Percentiles rank a stretch among this genome's conserved stretches.
Evolutionary conservation across 2,329 filamentous ascomycete species (phyloP).

Genomic region (Sodiomyces alkalinus): DNA sequence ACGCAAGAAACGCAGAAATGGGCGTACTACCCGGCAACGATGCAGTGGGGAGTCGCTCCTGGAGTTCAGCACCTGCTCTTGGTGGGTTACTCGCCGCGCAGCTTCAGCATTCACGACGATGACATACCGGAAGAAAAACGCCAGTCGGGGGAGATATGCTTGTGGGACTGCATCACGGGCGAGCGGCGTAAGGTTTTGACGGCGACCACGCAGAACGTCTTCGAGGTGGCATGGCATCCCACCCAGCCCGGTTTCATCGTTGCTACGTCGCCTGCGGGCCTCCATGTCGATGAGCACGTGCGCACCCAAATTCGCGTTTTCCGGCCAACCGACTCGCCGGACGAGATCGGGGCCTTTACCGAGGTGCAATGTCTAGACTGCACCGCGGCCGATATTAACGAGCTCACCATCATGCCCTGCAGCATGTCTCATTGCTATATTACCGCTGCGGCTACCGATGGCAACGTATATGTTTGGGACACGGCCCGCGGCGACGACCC

Average conservation of each 20-base stretch:
- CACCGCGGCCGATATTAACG: constrained; percentile 44
- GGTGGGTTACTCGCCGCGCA: constrained; percentile 48
- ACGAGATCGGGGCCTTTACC: constrained; percentile 20
- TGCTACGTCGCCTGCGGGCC: constrained; percentile 37
- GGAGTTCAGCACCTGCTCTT: constrained; percentile 35
- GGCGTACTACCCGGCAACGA: constrained; percentile 48
- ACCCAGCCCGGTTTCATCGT: constrained; percentile 35
- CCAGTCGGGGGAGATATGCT: constrained; percentile 43
- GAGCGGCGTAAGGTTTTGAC: constrained; percentile 31
- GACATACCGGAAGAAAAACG: constrained; percentile 43
- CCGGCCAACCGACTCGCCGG: constrained; percentile 13
- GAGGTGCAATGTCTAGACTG: constrained; percentile 44
- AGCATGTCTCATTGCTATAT: constrained; percentile 33
- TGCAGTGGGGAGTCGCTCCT: constrained; percentile 40
- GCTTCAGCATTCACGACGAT: constrained; percentile 32
- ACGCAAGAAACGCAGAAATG: constrained; percentile 27
- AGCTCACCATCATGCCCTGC: constrained; percentile 43
- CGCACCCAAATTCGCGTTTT: constrained; percentile 45
- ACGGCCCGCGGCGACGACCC: constrained; percentile 38
- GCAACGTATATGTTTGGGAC: constrained; percentile 49
- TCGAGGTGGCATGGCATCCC: constrained; percentile 51
- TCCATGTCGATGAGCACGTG: constrained; percentile 26
- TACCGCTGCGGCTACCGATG: constrained; percentile 46
- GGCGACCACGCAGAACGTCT: constrained; percentile 42
- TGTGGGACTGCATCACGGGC: constrained; percentile 37